A percentile compares a stretch with the other conserved stretches of the same genome.
Evolutionary conservation across 345 rosid genomes (phyloP).

Genomic region (Turritis glabra): DNA sequence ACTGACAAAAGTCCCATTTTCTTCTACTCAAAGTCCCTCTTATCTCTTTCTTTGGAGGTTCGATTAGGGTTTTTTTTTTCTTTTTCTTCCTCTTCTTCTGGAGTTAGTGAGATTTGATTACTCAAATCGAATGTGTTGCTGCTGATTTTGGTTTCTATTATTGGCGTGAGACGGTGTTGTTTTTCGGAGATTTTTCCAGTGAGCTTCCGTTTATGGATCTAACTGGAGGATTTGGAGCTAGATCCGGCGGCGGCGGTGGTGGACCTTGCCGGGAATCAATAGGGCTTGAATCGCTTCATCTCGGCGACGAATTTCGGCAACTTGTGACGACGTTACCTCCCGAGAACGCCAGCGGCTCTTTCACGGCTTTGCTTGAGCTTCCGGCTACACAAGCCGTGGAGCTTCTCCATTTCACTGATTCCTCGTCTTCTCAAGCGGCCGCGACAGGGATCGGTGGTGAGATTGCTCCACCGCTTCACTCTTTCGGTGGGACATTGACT

Average conservation of each 20-base stretch:
- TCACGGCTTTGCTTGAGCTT: slow-evolving; percentile 69
- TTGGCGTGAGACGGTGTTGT: background rate
- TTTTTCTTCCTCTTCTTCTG: no score
- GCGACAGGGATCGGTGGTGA: slow-evolving; percentile 30
- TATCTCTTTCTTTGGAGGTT: background rate
- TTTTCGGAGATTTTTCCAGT: no score
- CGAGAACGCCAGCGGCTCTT: slow-evolving; percentile 54
- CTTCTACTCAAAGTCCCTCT: slow-evolving; percentile 10
- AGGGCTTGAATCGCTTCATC: slow-evolving; percentile 51
- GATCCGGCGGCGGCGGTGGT: slow-evolving; percentile 42
- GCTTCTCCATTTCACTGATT: slow-evolving; percentile 59
- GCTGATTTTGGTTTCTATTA: background rate
- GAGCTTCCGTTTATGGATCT: slow-evolving; percentile 45
- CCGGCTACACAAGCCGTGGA: slow-evolving; percentile 61
- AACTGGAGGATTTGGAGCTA: slow-evolving; percentile 41
- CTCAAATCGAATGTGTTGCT: background rate
- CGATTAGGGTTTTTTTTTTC: background rate
- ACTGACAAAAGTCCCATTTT: slow-evolving; percentile 1
- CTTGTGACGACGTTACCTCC: slow-evolving; percentile 40
- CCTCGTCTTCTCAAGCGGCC: slow-evolving; percentile 34
- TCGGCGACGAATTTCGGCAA: slow-evolving; percentile 57
- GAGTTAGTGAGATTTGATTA: slow-evolving; percentile 17
- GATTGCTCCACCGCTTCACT: slow-evolving; percentile 31
- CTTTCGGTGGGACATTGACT: slow-evolving; percentile 37
- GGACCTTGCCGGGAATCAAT: slow-evolving; percentile 28